phyloP scores from a whole-genome alignment of 306 rosid genomes.

The Quercus agrifolia region DNA sequence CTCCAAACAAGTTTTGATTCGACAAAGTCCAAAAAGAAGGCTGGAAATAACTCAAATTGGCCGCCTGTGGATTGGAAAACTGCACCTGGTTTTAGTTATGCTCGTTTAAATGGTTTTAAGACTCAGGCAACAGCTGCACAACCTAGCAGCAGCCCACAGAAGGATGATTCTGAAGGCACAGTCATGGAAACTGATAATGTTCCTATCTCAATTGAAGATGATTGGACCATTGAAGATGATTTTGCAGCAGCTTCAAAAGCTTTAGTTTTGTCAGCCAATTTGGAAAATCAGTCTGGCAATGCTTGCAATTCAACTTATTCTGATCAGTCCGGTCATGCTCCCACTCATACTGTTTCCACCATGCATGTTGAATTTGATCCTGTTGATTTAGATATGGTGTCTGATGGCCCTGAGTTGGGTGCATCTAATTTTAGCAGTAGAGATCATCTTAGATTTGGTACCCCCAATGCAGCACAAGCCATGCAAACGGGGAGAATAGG shows the following conservation, averaged over 20 bases:
- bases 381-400: constrained; percentile 25
- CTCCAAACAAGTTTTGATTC: constrained; percentile 25
- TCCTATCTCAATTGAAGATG: constrained; percentile 36
- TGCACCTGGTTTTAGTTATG: constrained; percentile 75
- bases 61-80: constrained; percentile 85
- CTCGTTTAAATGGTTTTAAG: constrained; percentile 54
- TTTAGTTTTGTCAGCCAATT: constrained; percentile 31
- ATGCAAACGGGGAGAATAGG: constrained; percentile 64
- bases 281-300: constrained; percentile 30
- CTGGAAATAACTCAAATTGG: constrained; percentile 44
- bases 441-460: constrained; percentile 52
- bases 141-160: constrained; percentile 18
- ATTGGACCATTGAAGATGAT: constrained; percentile 43
- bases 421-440: constrained; percentile 28
- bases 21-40: constrained; percentile 39
- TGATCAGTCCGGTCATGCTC: constrained; percentile 22
- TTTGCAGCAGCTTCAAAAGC: constrained; percentile 32
- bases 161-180: constrained; percentile 32
- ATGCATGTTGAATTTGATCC: constrained; percentile 22
- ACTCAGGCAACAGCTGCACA: constrained; percentile 40
- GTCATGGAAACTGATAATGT: constrained; percentile 24
- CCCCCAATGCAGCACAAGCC: constrained; percentile 45
- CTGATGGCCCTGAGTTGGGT: constrained; percentile 6
- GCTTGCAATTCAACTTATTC: too few relatives aligned
- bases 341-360: constrained; percentile 22